Base-by-base conservation (phyloP, 768 basidiomycete genomes). In the Fomitopsis serialis region DNA sequence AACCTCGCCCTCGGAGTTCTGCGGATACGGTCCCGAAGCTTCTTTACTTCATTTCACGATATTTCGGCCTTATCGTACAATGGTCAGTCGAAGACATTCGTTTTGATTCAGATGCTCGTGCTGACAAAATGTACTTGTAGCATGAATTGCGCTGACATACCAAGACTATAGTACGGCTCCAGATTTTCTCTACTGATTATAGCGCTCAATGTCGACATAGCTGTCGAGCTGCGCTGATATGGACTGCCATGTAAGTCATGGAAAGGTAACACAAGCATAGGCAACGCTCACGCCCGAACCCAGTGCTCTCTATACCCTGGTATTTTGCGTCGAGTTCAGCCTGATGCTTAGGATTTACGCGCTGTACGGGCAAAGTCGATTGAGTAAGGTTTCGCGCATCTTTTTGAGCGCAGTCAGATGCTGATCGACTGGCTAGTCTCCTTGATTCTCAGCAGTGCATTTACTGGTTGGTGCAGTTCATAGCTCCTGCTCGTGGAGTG, bases 331-430 rank as follows among this genome's bases (percentile, higher is more conserved):
- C 24, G 60, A 61, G 27, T 15, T 61, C 40, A 56, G 60, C 53
- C 50, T 61, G 35, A 56, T 58, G 50, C 53, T 61, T 10, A 48
- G 60, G 44, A 45, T 61, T 22, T 57, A 61, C 27, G 60, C 60
- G 3, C 23, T 61, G n/a, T 61, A 61, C 25, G 53, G 42, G 23
- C 36, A 42, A 11, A 56, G 47, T 21, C 42, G 45, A n/a, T 44
- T 22, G 46, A 50, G 60, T 61, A 19, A 37, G 46, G 25, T 11
- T 1, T 8, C 37, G n/a, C 19, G 10, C 21, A 15, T 9, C 15
- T 21, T 40, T 45, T n/a, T 24, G 7, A 12, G n/a, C 32, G 40
- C 23, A 49, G 12, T 27, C 7, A 7, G 15, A 21, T n/a, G 22
- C 45, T 25, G 22, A 45, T 15, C 9, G n/a, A 11, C 19, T 3